Base-by-base conservation (phyloP, 257 asterid genomes). In the Leptodermis oblonga region DNA sequence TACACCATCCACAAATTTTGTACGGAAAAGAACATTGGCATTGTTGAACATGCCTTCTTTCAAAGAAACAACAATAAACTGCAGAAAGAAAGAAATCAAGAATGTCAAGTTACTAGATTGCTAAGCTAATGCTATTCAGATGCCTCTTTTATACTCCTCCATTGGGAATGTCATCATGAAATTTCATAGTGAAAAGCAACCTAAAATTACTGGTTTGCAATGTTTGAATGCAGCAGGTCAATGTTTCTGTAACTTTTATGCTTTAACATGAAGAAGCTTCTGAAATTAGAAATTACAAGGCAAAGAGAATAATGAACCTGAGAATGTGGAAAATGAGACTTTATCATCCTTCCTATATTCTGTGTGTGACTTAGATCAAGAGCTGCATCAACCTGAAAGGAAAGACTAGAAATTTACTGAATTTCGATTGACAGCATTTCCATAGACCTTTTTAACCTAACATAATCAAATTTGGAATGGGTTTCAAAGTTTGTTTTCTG, bases 361-460 rank as follows among this genome's bases (percentile, higher is more conserved):
- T 93, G 97, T 1, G 97, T 90, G 84, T 93, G 99, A 79, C 99
- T 93, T 67, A 90, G 88, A 84, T 93, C 99, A 78, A 93, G 97
- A 73, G 99, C 99, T 69, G 99, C 97, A 78, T 93, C 99, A 73
- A 93, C 99, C 99, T 93, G 90, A 68, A 54, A 68, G 33, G 54
- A 66, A 74, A 36, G 61, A 68, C 75, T 53, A 23, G 70, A 62
- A 54, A 36, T 75, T 65, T 25, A 12, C 61, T 31, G 37, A 31
- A 31, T 68, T 51, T 62, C 45, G 39, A 67, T 22, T 49, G 30
- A 42, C 39, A 36, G 36, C 52, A 65, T 41, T 46, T 8, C 10
- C 9, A 39, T 46, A 66, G 58, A 49, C 65, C 75, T 33, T 59
- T 43, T 37, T 23, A 60, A 9, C 22, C 10, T 34, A 52, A 43